phyloP scores from a whole-genome alignment of 805 yeast genomes.

The Spathaspora gorwiae region DNA sequence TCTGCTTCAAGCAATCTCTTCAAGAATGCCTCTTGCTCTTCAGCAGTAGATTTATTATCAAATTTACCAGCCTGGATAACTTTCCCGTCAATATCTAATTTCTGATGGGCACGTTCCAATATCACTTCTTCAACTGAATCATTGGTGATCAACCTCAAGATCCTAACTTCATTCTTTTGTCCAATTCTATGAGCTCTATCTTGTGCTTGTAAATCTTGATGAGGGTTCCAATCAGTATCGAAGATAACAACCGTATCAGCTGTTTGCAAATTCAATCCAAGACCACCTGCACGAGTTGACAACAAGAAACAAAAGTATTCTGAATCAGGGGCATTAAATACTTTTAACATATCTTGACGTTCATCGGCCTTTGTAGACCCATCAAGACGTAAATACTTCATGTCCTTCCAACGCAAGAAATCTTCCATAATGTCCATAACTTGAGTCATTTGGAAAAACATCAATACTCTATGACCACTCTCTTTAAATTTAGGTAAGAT shows the following conservation, averaged over 20 bases:
- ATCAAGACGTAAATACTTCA: conserved; percentile 74
- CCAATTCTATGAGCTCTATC: conserved; percentile 90
- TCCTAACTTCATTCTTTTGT: conserved; percentile 82
- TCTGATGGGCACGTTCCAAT: conserved; percentile 76
- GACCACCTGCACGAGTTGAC: conserved; percentile 87
- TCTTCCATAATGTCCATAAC: conserved; percentile 91
- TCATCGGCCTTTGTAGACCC: conserved; percentile 85
- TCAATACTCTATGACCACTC: conserved; percentile 72
- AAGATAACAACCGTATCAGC: conserved; percentile 85
- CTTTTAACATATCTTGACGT: conserved; percentile 68
- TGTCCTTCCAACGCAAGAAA: conserved; percentile 58
- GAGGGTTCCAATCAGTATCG: conserved; percentile 90
- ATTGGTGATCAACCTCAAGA: conserved; percentile 71
- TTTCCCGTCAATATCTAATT: conserved; percentile 81
- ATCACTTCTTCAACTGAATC: conserved; percentile 84
- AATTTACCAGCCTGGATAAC: conserved; percentile 91
- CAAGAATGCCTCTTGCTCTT: conserved; percentile 79
- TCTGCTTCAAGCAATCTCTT: conserved; percentile 71
- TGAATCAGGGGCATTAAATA: conserved; percentile 70
- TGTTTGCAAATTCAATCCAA: conserved; percentile 80
- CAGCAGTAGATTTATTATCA: conserved; percentile 80
- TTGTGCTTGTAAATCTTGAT: conserved; percentile 87
- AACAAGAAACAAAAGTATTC: conserved; percentile 74
- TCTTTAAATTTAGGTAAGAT: conserved; percentile 71
- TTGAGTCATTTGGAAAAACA: conserved; percentile 86